Percentiles rank a stretch among this genome's conserved stretches.
Evolutionary conservation across 1,284 basidiomycete genomes (phyloP).

Genomic region (Tilletia indica): DNA sequence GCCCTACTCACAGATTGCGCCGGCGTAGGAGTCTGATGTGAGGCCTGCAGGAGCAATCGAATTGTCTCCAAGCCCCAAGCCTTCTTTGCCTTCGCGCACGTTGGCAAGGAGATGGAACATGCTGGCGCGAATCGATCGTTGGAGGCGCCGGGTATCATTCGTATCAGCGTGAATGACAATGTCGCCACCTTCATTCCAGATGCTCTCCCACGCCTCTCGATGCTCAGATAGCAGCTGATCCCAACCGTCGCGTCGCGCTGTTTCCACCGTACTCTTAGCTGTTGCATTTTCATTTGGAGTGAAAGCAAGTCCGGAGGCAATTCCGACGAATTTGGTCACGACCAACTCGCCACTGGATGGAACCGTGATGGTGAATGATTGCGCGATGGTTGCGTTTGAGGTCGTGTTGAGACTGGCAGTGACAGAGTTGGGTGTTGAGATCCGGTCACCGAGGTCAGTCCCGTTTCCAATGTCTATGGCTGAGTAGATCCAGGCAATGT

Average conservation of each 20-base stretch:
- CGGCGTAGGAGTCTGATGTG: conserved; percentile 35
- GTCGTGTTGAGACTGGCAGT: conserved; percentile 18
- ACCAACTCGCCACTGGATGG: conserved; percentile 28
- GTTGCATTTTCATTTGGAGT: conserved; percentile 26
- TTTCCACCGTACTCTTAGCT: conserved; percentile 27
- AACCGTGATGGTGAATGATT: conserved; percentile 28
- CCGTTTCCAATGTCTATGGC: conserved; percentile 20
- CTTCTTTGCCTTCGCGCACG: conserved; percentile 33
- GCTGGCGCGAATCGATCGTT: conserved; percentile 33
- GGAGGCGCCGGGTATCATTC: conserved; percentile 29
- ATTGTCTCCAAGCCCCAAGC: conserved; percentile 39
- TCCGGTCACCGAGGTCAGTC: not conserved
- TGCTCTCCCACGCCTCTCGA: conserved; percentile 31
- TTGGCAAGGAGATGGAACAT: conserved; percentile 42
- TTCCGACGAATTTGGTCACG: conserved; percentile 43
- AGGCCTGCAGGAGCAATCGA: conserved; percentile 46
- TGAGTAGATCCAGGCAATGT: conserved; percentile 27
- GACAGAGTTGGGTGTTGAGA: conserved; percentile 18
- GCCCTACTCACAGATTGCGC: conserved; percentile 10
- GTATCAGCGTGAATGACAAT: conserved; percentile 33
- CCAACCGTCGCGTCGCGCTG: conserved; percentile 32
- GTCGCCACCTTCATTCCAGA: conserved; percentile 35
- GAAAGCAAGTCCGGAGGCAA: conserved; percentile 48
- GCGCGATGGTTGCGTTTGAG: conserved; percentile 22
- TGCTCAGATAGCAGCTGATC: conserved; percentile 24